Evolutionary conservation across 2,329 filamentous ascomycete genomes (phyloP).

Genomic region (Penicillium griseofulvum): DNA sequence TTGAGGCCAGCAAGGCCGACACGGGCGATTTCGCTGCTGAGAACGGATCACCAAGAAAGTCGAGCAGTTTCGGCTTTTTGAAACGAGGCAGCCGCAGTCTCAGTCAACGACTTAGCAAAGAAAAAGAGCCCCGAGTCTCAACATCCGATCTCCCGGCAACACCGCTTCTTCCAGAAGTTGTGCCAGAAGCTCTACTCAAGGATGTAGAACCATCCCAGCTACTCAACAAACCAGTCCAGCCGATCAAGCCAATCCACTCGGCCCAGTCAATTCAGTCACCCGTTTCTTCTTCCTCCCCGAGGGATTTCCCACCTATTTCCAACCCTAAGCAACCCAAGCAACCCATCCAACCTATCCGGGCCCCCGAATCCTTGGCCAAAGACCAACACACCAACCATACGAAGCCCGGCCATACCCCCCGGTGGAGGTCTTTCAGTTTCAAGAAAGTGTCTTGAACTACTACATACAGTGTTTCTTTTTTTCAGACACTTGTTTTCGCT

Average conservation of each 20-base stretch:
- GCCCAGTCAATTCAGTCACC: slow-evolving; percentile 10
- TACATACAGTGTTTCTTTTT: not conserved
- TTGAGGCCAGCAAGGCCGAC: slow-evolving; percentile 65
- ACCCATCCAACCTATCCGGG: slow-evolving; percentile 19
- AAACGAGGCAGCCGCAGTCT: slow-evolving; percentile 74
- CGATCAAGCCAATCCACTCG: not conserved
- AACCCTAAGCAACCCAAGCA: slow-evolving; percentile 20
- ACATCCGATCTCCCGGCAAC: slow-evolving; percentile 25
- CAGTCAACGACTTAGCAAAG: slow-evolving; percentile 62
- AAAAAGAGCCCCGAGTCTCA: slow-evolving; percentile 37
- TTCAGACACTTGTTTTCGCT: slow-evolving; percentile 9
- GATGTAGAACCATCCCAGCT: not conserved
- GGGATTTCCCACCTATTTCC: slow-evolving; percentile 12
- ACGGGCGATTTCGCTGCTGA: slow-evolving; percentile 52
- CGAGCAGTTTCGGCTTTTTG: slow-evolving; percentile 59
- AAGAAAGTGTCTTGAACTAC: slow-evolving; percentile 18
- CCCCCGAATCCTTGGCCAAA: slow-evolving; percentile 10
- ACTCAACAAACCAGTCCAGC: not conserved
- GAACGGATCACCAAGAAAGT: slow-evolving; percentile 40
- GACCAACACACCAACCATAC: slow-evolving; percentile 11
- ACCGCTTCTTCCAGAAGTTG: slow-evolving; percentile 10
- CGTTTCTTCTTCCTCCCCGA: slow-evolving; percentile 15
- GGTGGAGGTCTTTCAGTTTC: slow-evolving; percentile 27
- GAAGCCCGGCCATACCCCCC: slow-evolving; percentile 16
- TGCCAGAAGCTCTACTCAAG: slow-evolving; percentile 18